Evolutionary conservation across 2,329 filamentous ascomycete species (phyloP).

Genomic region (Aspergillus sp.): DNA sequence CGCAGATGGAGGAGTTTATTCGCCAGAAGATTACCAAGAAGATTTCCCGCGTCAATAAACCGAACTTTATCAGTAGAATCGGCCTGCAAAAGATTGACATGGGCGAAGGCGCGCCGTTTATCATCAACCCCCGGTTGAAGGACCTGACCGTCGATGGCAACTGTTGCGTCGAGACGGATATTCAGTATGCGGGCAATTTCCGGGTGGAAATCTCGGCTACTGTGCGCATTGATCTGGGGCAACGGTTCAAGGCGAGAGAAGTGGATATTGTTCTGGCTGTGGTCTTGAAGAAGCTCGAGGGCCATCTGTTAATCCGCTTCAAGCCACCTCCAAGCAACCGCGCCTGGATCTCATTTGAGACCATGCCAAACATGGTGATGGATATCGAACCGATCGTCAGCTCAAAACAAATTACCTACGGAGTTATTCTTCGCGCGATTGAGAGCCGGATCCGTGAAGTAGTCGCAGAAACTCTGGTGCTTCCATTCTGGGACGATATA

Average conservation of each 20-base stretch:
- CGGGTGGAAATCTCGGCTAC: constrained; percentile 89
- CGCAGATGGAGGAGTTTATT: constrained; percentile 74
- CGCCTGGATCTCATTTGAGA: constrained; percentile 92
- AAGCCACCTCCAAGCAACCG: constrained; percentile 95
- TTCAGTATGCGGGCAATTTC: constrained; percentile 87
- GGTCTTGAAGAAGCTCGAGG: constrained; percentile 78
- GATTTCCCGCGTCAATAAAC: constrained; percentile 88
- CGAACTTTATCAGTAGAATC: constrained; percentile 82
- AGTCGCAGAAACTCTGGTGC: constrained; percentile 83
- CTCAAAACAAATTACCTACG: constrained; percentile 91
- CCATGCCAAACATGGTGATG: constrained; percentile 91
- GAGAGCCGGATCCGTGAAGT: constrained; percentile 94
- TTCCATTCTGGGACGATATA: constrained; percentile 94
- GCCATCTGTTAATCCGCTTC: constrained; percentile 78
- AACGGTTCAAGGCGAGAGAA: constrained; percentile 83
- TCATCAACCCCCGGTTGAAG: constrained; percentile 83
- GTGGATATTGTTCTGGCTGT: constrained; percentile 86
- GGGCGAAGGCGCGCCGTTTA: constrained; percentile 79
- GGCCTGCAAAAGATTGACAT: constrained; percentile 79
- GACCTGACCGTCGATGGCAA: constrained; percentile 92
- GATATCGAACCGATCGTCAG: constrained; percentile 95
- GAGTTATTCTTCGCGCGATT: constrained; percentile 85
- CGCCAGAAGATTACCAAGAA: constrained; percentile 90
- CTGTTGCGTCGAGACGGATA: constrained; percentile 78
- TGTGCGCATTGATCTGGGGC: constrained; percentile 83